Conservation (phyloP, 192 early-diverging fungal genomes). For the Linnemannia exigua region DNA sequence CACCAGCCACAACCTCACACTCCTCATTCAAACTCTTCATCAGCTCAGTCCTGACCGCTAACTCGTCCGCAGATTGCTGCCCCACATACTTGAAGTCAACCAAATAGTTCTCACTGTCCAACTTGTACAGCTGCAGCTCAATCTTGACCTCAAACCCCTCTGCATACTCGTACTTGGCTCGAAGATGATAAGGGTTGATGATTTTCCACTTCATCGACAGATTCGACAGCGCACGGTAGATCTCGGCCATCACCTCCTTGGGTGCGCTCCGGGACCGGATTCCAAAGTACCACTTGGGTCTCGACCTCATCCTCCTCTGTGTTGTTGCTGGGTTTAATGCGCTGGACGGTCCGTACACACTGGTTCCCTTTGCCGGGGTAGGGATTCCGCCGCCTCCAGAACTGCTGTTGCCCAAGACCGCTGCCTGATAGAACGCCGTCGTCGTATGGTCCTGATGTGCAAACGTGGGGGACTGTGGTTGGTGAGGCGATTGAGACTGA, state of each 20-base stretch:
- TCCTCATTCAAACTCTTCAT: conserved; percentile 42
- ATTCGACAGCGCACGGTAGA: conserved; percentile 93
- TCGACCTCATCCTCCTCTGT: conserved; percentile 55
- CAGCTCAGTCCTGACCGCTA: conserved; percentile 52
- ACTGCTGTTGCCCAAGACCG: conserved; percentile 42
- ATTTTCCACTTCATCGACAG: conserved; percentile 95
- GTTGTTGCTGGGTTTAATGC: conserved; percentile 11
- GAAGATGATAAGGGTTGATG: conserved; percentile 89
- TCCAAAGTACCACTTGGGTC: conserved; percentile 98
- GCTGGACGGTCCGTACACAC: background rate
- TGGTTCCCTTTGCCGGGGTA: conserved; percentile 1
- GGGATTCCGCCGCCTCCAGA: conserved; percentile 35
- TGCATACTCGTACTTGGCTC: conserved; percentile 76
- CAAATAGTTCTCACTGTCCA: conserved; percentile 92
- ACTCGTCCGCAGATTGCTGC: conserved; percentile 40
- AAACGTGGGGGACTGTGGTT: background rate
- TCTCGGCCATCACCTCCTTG: conserved; percentile 96
- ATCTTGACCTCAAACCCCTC: conserved; percentile 81
- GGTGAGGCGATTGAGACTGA: conserved; percentile 26
- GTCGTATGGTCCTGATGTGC: conserved; percentile 15
- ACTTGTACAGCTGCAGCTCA: conserved; percentile 94
- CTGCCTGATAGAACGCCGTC: conserved; percentile 42
- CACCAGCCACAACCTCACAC: background rate
- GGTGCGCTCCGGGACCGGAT: conserved; percentile 94
- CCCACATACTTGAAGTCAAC: conserved; percentile 96